Base-by-base conservation (phyloP, 176 grass and related monocot species). In the Olyra latifolia region DNA sequence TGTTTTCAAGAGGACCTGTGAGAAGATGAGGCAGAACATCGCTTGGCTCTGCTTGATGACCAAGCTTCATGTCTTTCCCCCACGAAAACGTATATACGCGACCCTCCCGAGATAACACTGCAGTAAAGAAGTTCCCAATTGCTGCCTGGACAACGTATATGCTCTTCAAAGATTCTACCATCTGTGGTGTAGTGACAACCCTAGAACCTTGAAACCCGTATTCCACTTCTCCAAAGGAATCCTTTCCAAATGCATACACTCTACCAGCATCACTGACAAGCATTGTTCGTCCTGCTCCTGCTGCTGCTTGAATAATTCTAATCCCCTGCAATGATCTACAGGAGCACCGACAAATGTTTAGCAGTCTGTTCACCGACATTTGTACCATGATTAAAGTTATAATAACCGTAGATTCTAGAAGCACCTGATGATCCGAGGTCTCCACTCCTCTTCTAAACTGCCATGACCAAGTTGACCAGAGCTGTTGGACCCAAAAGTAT, bases 111-210 rank as follows among this genome's bases (percentile, higher is more conserved):
- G 91, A 93, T 64, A 97, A 85, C 69, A 97, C 91, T 48, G 87
- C 94, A 39, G 91, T 97, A 63, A 97, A 97, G 71, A 97, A 97
- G 74, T 97, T 97, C 50, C 91, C 94, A 7, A 97, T 93, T 74
- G 91, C 89, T 78, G 94, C 94, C 54, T 97, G 91, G 45, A 97
- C 94, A 47, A 93, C 60, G 58, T 91, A 97, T 63, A 93, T 82
- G 71, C 84, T 82, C 76, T 86, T 97, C 73, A 97, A 79, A 28
- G 94, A 93, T 83, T 91, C 88, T 24, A 91, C 81, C 45, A 93
- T 52, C 56, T 97, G 94, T 68, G 94, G 91, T 40, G 70, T 88
- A 66, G 89, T 86, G 22, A 97, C 86, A 50, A 80, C 63, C 61
- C 75, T 87, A 46, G 91, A 93, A 13, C 91, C 94, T 71, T 87